Evolutionary conservation across 495 filamentous ascomycete species (phyloP).

Genomic region (Pyronema omphalodes): DNA sequence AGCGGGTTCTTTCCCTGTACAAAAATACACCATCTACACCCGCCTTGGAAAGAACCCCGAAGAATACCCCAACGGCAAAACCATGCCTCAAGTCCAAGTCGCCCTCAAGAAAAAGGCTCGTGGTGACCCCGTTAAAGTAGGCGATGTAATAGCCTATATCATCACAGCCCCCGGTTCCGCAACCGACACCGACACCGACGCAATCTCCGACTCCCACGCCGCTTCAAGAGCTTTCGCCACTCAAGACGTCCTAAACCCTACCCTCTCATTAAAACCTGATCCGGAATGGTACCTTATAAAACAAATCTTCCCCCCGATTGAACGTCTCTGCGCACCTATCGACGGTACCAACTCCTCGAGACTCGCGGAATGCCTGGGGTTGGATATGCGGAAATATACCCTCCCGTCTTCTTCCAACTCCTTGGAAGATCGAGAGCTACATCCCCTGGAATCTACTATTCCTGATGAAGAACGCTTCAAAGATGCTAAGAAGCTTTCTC

Average conservation of each 20-base stretch:
- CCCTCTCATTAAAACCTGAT: constrained; percentile 45
- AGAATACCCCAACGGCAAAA: constrained; percentile 79
- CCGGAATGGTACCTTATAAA: constrained; percentile 88
- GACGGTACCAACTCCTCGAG: constrained; percentile 72
- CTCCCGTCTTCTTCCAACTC: constrained; percentile 36
- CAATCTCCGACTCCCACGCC: constrained; percentile 26
- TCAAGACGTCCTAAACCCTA: constrained; percentile 64
- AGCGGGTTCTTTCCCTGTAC: constrained; percentile 45
- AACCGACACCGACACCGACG: constrained; percentile 25
- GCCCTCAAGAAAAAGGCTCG: constrained; percentile 72
- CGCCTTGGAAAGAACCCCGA: constrained; percentile 87
- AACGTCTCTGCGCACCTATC: constrained; percentile 92
- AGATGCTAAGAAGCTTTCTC: constrained; percentile 48
- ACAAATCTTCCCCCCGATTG: constrained; percentile 95
- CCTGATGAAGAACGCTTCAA: constrained; percentile 74
- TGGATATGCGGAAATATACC: constrained; percentile 75
- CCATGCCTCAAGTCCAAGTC: constrained; percentile 96
- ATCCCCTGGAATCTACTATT: constrained; percentile 82
- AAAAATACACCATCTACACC: constrained; percentile 92
- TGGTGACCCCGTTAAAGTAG: constrained; percentile 71
- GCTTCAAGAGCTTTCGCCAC: constrained; percentile 76
- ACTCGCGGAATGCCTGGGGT: constrained; percentile 79
- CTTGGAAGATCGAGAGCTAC: constrained; percentile 47
- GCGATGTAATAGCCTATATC: constrained; percentile 90
- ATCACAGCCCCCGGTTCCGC: constrained; percentile 57